A percentile compares a stretch with the other conserved stretches of the same genome.
Conservation (phyloP, 352 stramenopile species). For the Thalassiosira livingstoniorum region DNA sequence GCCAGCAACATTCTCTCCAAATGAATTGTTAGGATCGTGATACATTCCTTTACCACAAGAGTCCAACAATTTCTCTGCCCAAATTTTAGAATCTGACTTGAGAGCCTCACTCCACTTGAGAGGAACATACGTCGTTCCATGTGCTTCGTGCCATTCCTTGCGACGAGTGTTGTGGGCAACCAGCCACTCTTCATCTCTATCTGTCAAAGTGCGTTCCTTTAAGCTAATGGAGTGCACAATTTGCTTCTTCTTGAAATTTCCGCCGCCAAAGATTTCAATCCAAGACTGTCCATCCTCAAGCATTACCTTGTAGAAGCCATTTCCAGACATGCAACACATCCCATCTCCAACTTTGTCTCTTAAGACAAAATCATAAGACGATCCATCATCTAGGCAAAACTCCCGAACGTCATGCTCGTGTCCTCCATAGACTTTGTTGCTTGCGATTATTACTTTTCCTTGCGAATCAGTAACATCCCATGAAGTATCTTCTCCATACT, state of each 20-base stretch:
- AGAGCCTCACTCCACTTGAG: conserved; percentile 43
- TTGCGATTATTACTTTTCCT: conserved; percentile 16
- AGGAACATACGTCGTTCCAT: conserved; percentile 35
- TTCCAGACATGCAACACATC: conserved; percentile 29
- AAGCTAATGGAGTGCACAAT: conserved; percentile 32
- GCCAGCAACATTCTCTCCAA: conserved; percentile 39
- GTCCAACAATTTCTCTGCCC: conserved; percentile 37
- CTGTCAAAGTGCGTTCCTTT: conserved; percentile 19
- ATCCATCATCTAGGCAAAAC: conserved; percentile 25
- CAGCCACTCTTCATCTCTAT: conserved; percentile 37
- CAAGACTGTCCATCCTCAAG: conserved; percentile 28
- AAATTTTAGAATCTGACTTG: conserved; percentile 33
- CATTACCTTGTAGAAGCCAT: conserved; percentile 41
- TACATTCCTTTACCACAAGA: conserved; percentile 47
- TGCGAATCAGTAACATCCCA: conserved; percentile 22
- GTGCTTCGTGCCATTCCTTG: conserved; percentile 28
- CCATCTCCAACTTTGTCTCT: conserved; percentile 27
- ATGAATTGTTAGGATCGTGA: conserved; percentile 35
- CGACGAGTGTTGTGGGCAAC: conserved; percentile 39
- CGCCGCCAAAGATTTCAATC: conserved; percentile 32
- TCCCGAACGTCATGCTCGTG: conserved; percentile 13
- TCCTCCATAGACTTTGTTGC: conserved; percentile 20
- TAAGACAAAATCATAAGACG: conserved; percentile 34
- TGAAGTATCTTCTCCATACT: conserved; percentile 27
- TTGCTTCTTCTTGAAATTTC: conserved; percentile 28